Percentiles rank a stretch among this genome's conserved stretches.
phyloP scores from a whole-genome alignment of 345 rosid species.

The Isatis tinctoria region DNA sequence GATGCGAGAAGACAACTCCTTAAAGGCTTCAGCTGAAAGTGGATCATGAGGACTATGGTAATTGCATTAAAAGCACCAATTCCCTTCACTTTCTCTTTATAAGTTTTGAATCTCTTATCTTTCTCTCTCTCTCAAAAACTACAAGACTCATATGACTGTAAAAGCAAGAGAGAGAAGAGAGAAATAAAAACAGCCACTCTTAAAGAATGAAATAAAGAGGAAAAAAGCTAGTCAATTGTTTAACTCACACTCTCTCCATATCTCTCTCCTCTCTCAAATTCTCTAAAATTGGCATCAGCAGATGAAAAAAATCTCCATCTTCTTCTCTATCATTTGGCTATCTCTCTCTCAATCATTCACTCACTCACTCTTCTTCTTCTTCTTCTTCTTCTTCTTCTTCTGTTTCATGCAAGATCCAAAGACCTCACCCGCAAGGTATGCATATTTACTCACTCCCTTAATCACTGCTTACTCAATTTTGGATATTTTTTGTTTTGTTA shows the following conservation, averaged over 20 bases:
- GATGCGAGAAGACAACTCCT: slow-evolving; percentile 17
- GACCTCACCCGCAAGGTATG: slow-evolving; percentile 64
- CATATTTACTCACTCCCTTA: not conserved
- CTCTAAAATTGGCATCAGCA: slow-evolving; percentile 21
- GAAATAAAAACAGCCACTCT: slow-evolving; percentile 26
- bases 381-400: slow-evolving; percentile 21
- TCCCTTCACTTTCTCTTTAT: slow-evolving; percentile 42
- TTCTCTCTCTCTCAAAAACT: slow-evolving; percentile 26
- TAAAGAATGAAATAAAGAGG: slow-evolving; percentile 44
- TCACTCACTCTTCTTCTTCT: slow-evolving; percentile 15
- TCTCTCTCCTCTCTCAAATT: slow-evolving; percentile 16
- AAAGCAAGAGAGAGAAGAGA: slow-evolving; percentile 47
- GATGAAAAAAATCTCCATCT: slow-evolving; percentile 21
- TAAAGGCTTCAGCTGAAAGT: slow-evolving; percentile 25
- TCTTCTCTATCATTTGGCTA: slow-evolving; percentile 13
- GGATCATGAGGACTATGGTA: slow-evolving; percentile 37
- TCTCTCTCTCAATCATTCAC: slow-evolving; percentile 22
- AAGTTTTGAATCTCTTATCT: slow-evolving; percentile 39
- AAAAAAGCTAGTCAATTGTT: slow-evolving; percentile 34
- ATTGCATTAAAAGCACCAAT: slow-evolving; percentile 48
- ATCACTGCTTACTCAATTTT: not conserved
- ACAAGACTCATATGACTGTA: slow-evolving; percentile 40
- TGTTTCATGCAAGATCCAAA: slow-evolving; percentile 85
- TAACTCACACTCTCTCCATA: slow-evolving; percentile 38
- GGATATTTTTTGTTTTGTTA: not conserved